Evolutionary conservation across 306 rosid species (phyloP).

Genomic region (Acmispon strigosus): DNA sequence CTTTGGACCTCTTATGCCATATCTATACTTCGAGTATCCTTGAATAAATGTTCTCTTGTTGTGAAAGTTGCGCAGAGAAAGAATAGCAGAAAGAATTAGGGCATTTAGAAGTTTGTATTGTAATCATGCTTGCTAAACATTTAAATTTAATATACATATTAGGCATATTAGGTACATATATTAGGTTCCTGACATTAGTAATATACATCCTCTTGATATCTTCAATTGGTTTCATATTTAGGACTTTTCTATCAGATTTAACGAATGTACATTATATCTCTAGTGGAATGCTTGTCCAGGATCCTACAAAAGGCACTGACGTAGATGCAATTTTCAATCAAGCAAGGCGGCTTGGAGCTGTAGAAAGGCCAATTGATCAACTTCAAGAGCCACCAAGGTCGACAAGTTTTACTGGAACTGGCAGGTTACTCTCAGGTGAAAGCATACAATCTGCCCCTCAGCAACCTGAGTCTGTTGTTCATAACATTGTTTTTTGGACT

Average conservation of each 20-base stretch:
- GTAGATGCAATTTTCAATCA: conserved; percentile 68
- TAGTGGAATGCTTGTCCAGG: conserved; percentile 92
- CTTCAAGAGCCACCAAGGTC: conserved; percentile 52
- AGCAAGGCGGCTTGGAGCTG: conserved; percentile 65
- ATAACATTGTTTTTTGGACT: conserved; percentile 70
- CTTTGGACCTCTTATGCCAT: neutral
- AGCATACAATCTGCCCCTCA: conserved; percentile 47
- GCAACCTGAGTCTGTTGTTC: conserved; percentile 54
- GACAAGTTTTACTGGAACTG: conserved; percentile 67
- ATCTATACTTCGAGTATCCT: neutral
- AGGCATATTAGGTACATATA: too few relatives aligned
- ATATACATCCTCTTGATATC: neutral
- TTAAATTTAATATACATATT: neutral
- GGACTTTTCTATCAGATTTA: neutral
- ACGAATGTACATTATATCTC: conserved; percentile 13
- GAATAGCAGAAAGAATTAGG: conserved; percentile 96
- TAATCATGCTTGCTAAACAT: neutral
- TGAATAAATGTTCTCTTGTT: conserved; percentile 1
- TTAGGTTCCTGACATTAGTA: neutral
- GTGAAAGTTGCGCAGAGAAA: conserved; percentile 89
- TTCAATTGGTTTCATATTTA: neutral
- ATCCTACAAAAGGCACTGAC: conserved; percentile 61
- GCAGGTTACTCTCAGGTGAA: conserved; percentile 74
- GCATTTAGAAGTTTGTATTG: conserved; percentile 46
- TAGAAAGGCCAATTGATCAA: conserved; percentile 58